A percentile compares a stretch with the other conserved stretches of the same genome.
Evolutionary conservation across 768 basidiomycete genomes (phyloP).

Genomic region (Naganishia antarctica): DNA sequence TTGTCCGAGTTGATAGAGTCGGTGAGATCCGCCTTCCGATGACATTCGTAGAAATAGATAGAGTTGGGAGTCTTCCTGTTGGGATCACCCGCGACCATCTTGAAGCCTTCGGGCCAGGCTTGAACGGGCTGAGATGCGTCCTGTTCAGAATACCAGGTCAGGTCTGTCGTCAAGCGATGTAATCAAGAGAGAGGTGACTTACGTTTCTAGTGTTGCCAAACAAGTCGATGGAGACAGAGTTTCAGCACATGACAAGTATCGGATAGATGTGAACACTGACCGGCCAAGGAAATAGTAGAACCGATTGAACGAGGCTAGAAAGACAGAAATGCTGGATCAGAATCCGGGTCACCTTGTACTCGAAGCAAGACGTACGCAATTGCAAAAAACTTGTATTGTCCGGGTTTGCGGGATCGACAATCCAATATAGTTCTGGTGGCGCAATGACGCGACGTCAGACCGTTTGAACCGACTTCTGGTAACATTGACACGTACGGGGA

Average conservation of each 20-base stretch:
- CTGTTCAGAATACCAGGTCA: not conserved
- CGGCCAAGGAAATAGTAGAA: slow-evolving; percentile 13
- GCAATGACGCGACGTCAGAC: not conserved
- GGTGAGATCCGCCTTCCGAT: slow-evolving; percentile 9
- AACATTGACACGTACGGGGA: slow-evolving; percentile 2
- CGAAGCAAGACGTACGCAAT: slow-evolving; percentile 16
- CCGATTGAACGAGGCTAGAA: not conserved
- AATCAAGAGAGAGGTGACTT: not conserved
- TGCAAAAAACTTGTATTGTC: slow-evolving; percentile 5
- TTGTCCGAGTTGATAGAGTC: slow-evolving; percentile 20
- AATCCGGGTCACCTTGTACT: no score
- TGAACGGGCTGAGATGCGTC: slow-evolving; percentile 18
- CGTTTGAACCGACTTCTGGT: not conserved
- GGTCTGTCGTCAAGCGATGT: not conserved
- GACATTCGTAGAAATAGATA: not conserved
- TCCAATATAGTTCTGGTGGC: slow-evolving; percentile 26
- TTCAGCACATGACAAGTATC: not conserved
- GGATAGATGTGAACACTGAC: not conserved
- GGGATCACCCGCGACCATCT: slow-evolving; percentile 37
- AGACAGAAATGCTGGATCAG: no score
- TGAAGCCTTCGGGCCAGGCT: slow-evolving; percentile 36
- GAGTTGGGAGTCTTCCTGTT: slow-evolving; percentile 5
- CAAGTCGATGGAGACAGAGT: not conserved
- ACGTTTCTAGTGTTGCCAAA: not conserved
- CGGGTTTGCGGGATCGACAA: not conserved